Conservation (phyloP, 1,139 yeast species). For the Candida sp. region DNA sequence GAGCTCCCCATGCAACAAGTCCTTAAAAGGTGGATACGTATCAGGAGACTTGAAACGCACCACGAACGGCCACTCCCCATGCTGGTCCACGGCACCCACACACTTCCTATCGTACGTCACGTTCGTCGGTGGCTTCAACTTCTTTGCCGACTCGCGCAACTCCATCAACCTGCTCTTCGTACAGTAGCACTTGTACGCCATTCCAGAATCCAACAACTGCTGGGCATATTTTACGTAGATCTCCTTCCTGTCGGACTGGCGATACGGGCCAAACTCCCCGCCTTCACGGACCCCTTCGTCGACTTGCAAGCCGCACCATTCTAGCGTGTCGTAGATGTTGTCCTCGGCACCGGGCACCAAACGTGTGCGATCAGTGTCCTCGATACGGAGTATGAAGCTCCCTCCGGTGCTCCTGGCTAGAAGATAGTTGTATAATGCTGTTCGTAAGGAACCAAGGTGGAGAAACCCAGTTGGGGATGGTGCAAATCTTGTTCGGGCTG, state of each 20-base stretch:
- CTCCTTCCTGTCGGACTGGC: conserved; percentile 78
- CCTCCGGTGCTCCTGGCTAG: conserved; percentile 85
- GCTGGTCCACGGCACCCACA: conserved; percentile 26
- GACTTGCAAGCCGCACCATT: conserved; percentile 75
- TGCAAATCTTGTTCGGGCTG: conserved; percentile 92
- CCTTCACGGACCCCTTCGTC: conserved; percentile 87
- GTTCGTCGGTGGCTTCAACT: conserved; percentile 84
- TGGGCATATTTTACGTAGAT: conserved; percentile 67
- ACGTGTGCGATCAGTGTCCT: conserved; percentile 90
- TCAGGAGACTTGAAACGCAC: conserved; percentile 76
- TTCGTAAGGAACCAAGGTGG: conserved; percentile 91
- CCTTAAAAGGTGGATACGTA: conserved; percentile 66
- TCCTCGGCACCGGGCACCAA: conserved; percentile 82
- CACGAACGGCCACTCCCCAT: conserved; percentile 35
- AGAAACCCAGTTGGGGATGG: conserved; percentile 97
- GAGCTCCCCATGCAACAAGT: conserved; percentile 76
- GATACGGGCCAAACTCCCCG: conserved; percentile 75
- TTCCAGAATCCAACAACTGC: conserved; percentile 59
- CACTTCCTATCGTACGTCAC: conserved; percentile 94
- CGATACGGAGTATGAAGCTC: conserved; percentile 78
- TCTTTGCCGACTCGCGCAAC: conserved; percentile 73
- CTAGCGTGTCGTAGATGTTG: conserved; percentile 73
- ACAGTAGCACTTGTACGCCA: conserved; percentile 89
- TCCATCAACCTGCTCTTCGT: conserved; percentile 74
- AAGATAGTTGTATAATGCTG: conserved; percentile 89